Base-by-base conservation (phyloP, 2,329 filamentous ascomycete genomes). In the Clarireedia homoeocarpa region DNA sequence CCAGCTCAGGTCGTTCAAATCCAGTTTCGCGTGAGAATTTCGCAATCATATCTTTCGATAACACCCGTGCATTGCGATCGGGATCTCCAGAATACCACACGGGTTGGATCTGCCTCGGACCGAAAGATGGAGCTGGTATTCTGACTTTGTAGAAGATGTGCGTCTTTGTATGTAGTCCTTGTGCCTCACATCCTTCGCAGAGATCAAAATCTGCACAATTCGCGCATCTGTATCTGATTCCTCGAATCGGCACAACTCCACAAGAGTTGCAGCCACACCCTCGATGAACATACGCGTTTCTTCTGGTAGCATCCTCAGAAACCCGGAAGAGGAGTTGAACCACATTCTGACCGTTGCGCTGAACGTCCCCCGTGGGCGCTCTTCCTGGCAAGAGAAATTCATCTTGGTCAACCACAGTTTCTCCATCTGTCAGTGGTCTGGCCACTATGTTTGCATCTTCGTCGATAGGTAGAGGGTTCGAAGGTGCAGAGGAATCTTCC, bases 141-240 rank as follows among this genome's bases (percentile, higher is more conserved):
- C 86, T 86, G 67, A 99, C 88, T 71, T 97, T 97, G 78, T 95
- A 95, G 72, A 99, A 97, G 47, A 97, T 82, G 71, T 99, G 94
- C 1, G 91, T 96, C 70, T 92, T 95, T 68, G 96, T 92, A 56
- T 70, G 67, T 2, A 85, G 73, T 23, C 82, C 82, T 64, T 85
- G 82, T 5, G 88, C 82, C 73, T 99, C 92, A 73, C 94, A 99
- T 6, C 85, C 85, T 68, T 96, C 91, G 74, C 94, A 99, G 2
- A 99, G 82, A 69, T 99, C 94, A 69, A 91, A 97, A 71, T 99
- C 92, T 62, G 89, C 84, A 69, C 94, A 99, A 73, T 99, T 97
- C 64, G 91, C 86, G 72, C 94, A 99, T 58, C 91, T 87, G 74
- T 95, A 99, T 56, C 94, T 83, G 59, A 96, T 87, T 15, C 94